Conservation (phyloP, 2,329 filamentous ascomycete species). For the Fonsecaea erecta region DNA sequence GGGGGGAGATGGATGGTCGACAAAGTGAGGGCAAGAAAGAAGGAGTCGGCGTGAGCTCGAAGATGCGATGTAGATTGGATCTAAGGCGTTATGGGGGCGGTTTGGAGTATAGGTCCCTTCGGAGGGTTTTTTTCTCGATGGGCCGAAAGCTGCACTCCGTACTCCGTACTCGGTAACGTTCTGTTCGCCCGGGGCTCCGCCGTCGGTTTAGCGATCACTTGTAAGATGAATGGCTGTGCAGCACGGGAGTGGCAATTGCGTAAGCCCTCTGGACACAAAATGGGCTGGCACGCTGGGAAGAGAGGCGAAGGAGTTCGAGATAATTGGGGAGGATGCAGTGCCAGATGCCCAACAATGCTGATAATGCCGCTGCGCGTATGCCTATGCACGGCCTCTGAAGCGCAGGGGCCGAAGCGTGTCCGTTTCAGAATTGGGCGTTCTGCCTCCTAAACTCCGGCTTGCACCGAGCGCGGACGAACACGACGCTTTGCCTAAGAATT, state of each 20-base stretch:
- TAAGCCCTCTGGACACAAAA: not conserved
- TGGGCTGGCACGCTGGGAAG: not conserved
- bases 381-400: not conserved
- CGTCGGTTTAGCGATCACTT: not conserved
- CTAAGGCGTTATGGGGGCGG: not conserved
- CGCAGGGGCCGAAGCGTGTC: constrained; percentile 1
- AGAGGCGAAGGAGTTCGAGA: not conserved
- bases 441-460: not conserved
- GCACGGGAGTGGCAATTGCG: not conserved
- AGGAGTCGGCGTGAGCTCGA: constrained; percentile 6
- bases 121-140: constrained; percentile 3
- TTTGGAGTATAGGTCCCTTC: not conserved
- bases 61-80: not conserved
- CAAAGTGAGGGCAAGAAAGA: not conserved
- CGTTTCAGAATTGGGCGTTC: not conserved
- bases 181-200: not conserved
- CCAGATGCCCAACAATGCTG: not conserved
- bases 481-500: not conserved
- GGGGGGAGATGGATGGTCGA: constrained; percentile 1
- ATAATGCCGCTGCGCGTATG: not conserved
- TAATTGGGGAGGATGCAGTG: not conserved
- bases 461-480: not conserved
- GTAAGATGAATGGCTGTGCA: not conserved
- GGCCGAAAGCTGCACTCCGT: constrained; percentile 1
- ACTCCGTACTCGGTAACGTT: not conserved